Evolutionary conservation across 441 rosid species (phyloP), one percentile per base, ranked within the genome.

Genomic region (Populus hybrid): DNA sequence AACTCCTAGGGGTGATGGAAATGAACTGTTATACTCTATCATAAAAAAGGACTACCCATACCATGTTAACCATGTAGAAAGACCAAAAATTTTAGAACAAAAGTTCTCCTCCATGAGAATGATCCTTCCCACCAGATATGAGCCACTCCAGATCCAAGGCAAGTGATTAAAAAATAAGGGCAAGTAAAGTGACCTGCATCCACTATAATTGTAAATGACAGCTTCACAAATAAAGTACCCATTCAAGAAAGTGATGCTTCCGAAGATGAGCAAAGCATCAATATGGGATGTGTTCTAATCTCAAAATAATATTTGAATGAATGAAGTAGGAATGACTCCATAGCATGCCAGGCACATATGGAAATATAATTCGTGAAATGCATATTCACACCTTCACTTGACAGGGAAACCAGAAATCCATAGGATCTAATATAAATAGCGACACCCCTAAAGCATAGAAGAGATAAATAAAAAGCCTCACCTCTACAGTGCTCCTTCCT

Each of bases 401-500:
- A 65, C 75, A 16, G 46, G 36, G 72, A 64, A 72, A 38, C n/a
- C 40, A 74, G 68, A 42, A 26, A 72, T 9, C 46, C 71, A 28
- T 36, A 75, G 50, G 75, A 16, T 71, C 34, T 32, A 59, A 36
- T 36, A 64, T 38, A 68, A 53, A 30, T 28, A 24, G 46, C 0
- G 71, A n/a, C 35, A 21, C n/a, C 16, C 14, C 59, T 32, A 32
- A 35, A 53, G 59, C 59, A 50, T 26, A 30, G 21, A 18, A 42
- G 68, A 66, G 46, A 59, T 8, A 40, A 79, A 77, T 28, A 50
- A 63, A 75, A 76, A 32, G 35, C 66, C 80, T 88, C 72, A 93
- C 99, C 97, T 87, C 91, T 14, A 89, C 89, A 46, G 87, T 87
- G 87, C 98, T 95, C 85, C 84, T 90, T 83, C 96, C 94, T 85